A percentile compares a stretch with the other conserved stretches of the same genome.
Evolutionary conservation across 2,329 filamentous ascomycete species (phyloP).

Genomic region (Rhinocladiella similis): DNA sequence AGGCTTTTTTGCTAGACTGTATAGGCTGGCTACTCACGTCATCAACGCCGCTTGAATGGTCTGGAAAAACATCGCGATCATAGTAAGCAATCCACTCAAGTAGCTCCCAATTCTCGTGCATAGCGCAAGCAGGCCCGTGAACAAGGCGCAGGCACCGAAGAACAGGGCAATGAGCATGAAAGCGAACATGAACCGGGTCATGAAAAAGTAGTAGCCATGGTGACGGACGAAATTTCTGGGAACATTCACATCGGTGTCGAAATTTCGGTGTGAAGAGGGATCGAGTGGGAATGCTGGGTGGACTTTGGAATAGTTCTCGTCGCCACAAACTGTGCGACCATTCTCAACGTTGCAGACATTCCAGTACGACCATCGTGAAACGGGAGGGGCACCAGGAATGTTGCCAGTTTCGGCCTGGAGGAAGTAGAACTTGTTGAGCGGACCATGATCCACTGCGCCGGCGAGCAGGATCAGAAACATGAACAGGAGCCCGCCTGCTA

Average conservation of each 20-base stretch:
- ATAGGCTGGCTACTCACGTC: conserved; percentile 54
- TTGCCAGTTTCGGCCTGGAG: conserved; percentile 73
- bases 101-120: conserved; percentile 54
- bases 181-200: conserved; percentile 90
- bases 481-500: conserved; percentile 62
- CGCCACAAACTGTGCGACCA: conserved; percentile 38
- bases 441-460: conserved; percentile 55
- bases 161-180: conserved; percentile 84
- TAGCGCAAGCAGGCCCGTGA: conserved; percentile 48
- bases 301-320: conserved; percentile 64
- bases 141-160: conserved; percentile 58
- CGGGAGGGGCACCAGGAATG: conserved; percentile 65
- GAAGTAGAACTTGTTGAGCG: conserved; percentile 79
- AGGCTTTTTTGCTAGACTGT: conserved; percentile 1
- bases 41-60: conserved; percentile 57
- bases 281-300: conserved; percentile 68
- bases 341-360: conserved; percentile 68
- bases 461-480: conserved; percentile 67
- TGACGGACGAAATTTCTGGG: conserved; percentile 58
- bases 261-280: conserved; percentile 57
- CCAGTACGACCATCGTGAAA: conserved; percentile 89
- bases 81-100: conserved; percentile 54
- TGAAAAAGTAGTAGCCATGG: conserved; percentile 72
- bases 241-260: conserved; percentile 54
- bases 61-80: conserved; percentile 60